phyloP scores from a whole-genome alignment of 2,329 filamentous ascomycete genomes.

The Aspergillus piperis region DNA sequence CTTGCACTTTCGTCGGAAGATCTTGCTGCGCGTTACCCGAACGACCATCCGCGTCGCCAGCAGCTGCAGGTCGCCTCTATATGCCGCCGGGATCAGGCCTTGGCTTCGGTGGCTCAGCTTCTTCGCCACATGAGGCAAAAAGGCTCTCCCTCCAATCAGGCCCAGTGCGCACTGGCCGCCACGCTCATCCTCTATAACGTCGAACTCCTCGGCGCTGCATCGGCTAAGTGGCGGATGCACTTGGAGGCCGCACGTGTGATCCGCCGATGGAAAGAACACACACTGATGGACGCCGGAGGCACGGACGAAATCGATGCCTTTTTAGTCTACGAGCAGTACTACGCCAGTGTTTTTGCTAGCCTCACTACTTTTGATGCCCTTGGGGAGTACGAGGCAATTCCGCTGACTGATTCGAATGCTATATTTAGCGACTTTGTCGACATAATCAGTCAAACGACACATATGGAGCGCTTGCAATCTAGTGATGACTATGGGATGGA shows the following conservation, averaged over 20 bases:
- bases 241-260: slow-evolving; percentile 28
- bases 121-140: slow-evolving; percentile 7
- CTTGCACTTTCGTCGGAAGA: slow-evolving; percentile 30
- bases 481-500: neutral
- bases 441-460: slow-evolving; percentile 27
- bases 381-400: slow-evolving; percentile 15
- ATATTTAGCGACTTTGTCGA: slow-evolving; percentile 28
- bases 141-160: neutral
- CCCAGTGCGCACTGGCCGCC: slow-evolving; percentile 23
- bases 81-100: slow-evolving; percentile 13
- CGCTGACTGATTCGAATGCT: slow-evolving; percentile 16
- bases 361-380: slow-evolving; percentile 26
- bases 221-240: slow-evolving; percentile 27
- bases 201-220: slow-evolving; percentile 25
- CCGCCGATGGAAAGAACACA: slow-evolving; percentile 14
- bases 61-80: slow-evolving; percentile 15
- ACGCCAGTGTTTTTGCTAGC: slow-evolving; percentile 28
- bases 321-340: slow-evolving; percentile 32
- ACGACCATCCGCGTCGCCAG: slow-evolving; percentile 8
- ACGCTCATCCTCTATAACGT: slow-evolving; percentile 30
- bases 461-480: slow-evolving; percentile 22
- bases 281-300: neutral
- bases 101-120: slow-evolving; percentile 15
- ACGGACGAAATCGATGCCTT: slow-evolving; percentile 16
- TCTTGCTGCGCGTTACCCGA: slow-evolving; percentile 16